Evolutionary conservation across 768 basidiomycete species (phyloP).

Genomic region (Tulasnella sp.): DNA sequence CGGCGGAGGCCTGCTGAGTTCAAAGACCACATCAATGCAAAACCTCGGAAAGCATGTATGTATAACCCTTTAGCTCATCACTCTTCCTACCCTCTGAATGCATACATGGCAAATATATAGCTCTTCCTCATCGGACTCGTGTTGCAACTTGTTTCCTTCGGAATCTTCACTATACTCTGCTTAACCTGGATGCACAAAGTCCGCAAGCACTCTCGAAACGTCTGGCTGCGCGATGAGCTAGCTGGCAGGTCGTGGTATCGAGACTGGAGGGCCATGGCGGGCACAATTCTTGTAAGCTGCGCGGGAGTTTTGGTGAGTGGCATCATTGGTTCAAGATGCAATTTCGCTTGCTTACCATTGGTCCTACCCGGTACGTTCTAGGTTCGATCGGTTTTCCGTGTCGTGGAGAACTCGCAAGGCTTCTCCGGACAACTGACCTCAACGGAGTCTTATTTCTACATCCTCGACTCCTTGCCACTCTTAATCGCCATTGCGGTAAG

Average conservation of each 20-base stretch:
- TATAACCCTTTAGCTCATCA: background rate
- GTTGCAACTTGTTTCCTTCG: constrained; percentile 41
- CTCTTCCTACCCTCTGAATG: no score
- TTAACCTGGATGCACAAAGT: constrained; percentile 24
- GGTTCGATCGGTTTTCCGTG: constrained; percentile 52
- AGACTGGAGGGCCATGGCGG: constrained; percentile 51
- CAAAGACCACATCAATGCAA: constrained; percentile 27
- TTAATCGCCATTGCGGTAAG: constrained; percentile 50
- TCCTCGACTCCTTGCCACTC: constrained; percentile 55
- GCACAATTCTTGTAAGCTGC: constrained; percentile 43
- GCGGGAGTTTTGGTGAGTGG: constrained; percentile 49
- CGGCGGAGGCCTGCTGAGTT: constrained; percentile 40
- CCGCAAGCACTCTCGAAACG: constrained; percentile 30
- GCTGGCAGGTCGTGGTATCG: constrained; percentile 35
- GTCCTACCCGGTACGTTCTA: background rate
- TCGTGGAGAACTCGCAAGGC: constrained; percentile 53
- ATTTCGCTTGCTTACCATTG: background rate
- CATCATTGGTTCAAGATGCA: background rate
- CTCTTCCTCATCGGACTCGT: constrained; percentile 48
- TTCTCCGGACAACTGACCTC: constrained; percentile 46
- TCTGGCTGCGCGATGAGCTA: constrained; percentile 32
- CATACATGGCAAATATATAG: constrained; percentile 23
- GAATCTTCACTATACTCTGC: constrained; percentile 18
- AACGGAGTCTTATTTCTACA: constrained; percentile 54
- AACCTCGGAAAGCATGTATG: constrained; percentile 31